Conservation (phyloP, 805 yeast species). For the Metschnikowia dekortorum region DNA sequence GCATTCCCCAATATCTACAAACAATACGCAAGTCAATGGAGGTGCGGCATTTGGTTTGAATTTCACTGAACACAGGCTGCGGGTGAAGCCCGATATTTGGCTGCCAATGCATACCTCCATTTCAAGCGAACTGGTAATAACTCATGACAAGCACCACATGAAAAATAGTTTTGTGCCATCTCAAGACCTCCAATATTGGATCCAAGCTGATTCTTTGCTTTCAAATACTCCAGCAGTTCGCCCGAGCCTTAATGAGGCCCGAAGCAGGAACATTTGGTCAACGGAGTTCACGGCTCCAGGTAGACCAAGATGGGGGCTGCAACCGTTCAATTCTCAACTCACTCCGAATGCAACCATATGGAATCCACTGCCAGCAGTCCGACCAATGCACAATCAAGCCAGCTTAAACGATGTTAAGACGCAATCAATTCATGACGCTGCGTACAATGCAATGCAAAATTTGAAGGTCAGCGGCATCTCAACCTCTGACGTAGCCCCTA, state of each 20-base stretch:
- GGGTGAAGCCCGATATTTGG: background rate
- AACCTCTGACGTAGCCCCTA: slow-evolving; percentile 34
- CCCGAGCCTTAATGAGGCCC: background rate
- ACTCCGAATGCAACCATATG: background rate
- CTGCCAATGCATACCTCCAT: background rate
- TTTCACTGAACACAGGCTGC: background rate
- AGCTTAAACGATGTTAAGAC: background rate
- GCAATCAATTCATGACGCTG: slow-evolving; percentile 35
- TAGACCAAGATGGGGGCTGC: background rate
- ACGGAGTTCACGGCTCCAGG: background rate
- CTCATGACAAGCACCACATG: background rate
- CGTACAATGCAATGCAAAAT: slow-evolving; percentile 36
- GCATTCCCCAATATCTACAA: slow-evolving; percentile 5
- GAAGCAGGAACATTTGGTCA: slow-evolving; percentile 2
- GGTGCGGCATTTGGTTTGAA: background rate
- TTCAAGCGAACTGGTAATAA: background rate
- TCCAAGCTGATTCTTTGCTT: background rate
- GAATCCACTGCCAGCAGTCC: background rate
- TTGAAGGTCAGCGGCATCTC: slow-evolving; percentile 34
- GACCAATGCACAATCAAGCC: background rate
- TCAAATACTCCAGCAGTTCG: background rate
- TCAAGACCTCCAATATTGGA: background rate
- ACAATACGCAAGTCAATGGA: background rate
- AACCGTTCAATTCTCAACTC: background rate
- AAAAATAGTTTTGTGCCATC: background rate